Evolutionary conservation across 139 green algal species (phyloP).

Genomic region (Penium margaritaceum): DNA sequence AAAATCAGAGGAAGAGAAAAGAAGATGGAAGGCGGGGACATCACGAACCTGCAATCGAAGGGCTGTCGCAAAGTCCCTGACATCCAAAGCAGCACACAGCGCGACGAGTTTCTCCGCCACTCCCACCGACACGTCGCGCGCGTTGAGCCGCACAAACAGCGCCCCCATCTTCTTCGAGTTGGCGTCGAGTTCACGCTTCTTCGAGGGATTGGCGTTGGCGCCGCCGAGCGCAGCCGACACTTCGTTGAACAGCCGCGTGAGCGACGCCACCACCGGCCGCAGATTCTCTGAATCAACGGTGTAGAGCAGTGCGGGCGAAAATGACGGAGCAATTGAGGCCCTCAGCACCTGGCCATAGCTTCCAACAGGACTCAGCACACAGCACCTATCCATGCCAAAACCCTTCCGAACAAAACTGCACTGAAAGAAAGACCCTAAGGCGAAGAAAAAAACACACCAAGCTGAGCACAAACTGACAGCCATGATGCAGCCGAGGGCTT

Average conservation of each 20-base stretch:
- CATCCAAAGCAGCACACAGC: conserved; percentile 71
- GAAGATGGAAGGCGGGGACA: neutral
- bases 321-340: too few species aligned
- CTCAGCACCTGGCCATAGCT: too few species aligned
- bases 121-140: conserved; percentile 57
- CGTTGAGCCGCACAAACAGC: conserved; percentile 85
- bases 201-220: conserved; percentile 31
- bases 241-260: conserved; percentile 65
- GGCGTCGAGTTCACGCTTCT: conserved; percentile 92
- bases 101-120: conserved; percentile 70
- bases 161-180: conserved; percentile 73
- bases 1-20: neutral
- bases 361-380: too few species aligned
- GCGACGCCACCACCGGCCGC: conserved; percentile 56
- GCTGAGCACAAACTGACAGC: too few species aligned
- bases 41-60: conserved; percentile 52
- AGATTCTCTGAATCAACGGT: conserved; percentile 51
- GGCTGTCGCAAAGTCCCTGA: conserved; percentile 68
- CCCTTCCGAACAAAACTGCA: too few species aligned
- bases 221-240: conserved; percentile 32
- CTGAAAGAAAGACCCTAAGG: too few species aligned
- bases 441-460: too few species aligned
- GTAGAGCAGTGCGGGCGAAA: too few species aligned
- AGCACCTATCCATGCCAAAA: too few species aligned
- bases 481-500: too few species aligned